A percentile compares a stretch with the other conserved stretches of the same genome.
These are phyloP conservation scores for Knufia petricola DNA, from an alignment of 2,329 filamentous ascomycete genomes.

Conservation along the genomic window DNA sequence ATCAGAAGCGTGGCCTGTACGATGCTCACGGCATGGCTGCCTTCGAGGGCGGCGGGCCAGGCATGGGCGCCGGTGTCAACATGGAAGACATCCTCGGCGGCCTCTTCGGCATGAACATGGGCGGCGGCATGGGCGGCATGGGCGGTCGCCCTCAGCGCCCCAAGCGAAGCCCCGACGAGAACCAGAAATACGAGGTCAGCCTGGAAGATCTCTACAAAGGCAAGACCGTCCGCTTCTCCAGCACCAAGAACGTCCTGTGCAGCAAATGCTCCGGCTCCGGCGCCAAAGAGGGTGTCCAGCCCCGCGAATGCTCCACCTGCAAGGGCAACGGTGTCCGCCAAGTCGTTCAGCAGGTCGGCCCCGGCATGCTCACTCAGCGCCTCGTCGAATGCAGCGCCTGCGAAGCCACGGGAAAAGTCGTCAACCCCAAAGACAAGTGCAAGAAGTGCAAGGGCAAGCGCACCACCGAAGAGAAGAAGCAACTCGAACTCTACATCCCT, in stretches of 20 bases:
- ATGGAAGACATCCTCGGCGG: constrained; percentile 68
- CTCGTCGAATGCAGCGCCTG: constrained; percentile 74
- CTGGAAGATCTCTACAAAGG: constrained; percentile 97
- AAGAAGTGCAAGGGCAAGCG: constrained; percentile 97
- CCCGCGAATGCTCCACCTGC: constrained; percentile 73
- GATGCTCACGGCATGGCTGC: constrained; percentile 93
- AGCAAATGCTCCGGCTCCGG: constrained; percentile 77
- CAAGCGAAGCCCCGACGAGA: constrained; percentile 68
- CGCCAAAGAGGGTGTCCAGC: constrained; percentile 84
- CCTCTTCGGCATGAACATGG: constrained; percentile 51
- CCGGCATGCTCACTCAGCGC: constrained; percentile 74
- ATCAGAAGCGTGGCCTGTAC: constrained; percentile 84
- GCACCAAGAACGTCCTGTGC: constrained; percentile 89
- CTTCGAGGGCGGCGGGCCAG: constrained; percentile 64
- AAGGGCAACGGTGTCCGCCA: constrained; percentile 67
- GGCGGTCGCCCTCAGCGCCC: constrained; percentile 49
- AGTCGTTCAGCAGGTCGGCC: constrained; percentile 71
- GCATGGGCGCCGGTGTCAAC: constrained; percentile 68
- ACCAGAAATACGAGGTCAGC: constrained; percentile 82
- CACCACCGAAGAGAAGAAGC: constrained; percentile 80
- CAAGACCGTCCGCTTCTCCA: constrained; percentile 93
- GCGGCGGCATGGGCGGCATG: constrained; percentile 50
- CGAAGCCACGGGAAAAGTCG: constrained; percentile 73
- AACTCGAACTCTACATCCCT: constrained; percentile 82
- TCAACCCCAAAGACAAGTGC: constrained; percentile 93